Evolutionary conservation across 805 yeast species (phyloP).

Genomic region (Pichia cabralensis): DNA sequence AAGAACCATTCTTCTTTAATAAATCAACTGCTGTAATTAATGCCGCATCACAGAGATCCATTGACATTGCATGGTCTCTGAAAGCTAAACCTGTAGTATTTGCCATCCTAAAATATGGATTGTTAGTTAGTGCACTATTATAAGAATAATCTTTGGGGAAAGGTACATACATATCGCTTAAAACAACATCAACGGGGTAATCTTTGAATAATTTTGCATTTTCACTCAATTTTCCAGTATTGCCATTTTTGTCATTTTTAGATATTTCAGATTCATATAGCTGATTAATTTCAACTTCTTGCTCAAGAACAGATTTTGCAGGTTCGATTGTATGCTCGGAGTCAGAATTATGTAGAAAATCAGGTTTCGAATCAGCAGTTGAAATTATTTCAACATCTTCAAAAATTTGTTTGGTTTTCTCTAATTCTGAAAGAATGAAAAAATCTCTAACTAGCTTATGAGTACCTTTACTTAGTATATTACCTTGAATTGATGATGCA

Average conservation of each 20-base stretch:
- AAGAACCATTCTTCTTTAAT: constrained; percentile 58
- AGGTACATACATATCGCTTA: constrained; percentile 80
- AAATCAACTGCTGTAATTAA: constrained; percentile 62
- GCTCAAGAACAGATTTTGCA: constrained; percentile 13
- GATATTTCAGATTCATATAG: constrained; percentile 6
- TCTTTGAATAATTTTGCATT: constrained; percentile 4
- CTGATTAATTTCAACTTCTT: constrained; percentile 9
- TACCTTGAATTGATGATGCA: constrained; percentile 75
- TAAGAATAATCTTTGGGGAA: constrained; percentile 35
- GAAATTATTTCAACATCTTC: constrained; percentile 13
- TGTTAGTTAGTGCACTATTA: constrained; percentile 61
- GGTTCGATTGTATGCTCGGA: too few relatives aligned
- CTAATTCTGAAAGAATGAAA: constrained; percentile 29
- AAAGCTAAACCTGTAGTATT: constrained; percentile 79
- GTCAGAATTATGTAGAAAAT: constrained; percentile 7
- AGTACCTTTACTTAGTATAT: constrained; percentile 60
- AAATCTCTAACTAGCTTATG: constrained; percentile 45
- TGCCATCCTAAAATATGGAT: constrained; percentile 82
- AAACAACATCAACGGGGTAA: constrained; percentile 52
- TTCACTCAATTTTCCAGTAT: background rate
- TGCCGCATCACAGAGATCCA: constrained; percentile 92
- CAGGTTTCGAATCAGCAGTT: constrained; percentile 2
- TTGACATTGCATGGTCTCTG: constrained; percentile 74
- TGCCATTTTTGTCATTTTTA: background rate
- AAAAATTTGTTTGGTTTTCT: constrained; percentile 16